These are phyloP conservation scores for Aspergillus phoenicis DNA, from an alignment of 2,329 filamentous ascomycete species.

Conservation along the genomic window DNA sequence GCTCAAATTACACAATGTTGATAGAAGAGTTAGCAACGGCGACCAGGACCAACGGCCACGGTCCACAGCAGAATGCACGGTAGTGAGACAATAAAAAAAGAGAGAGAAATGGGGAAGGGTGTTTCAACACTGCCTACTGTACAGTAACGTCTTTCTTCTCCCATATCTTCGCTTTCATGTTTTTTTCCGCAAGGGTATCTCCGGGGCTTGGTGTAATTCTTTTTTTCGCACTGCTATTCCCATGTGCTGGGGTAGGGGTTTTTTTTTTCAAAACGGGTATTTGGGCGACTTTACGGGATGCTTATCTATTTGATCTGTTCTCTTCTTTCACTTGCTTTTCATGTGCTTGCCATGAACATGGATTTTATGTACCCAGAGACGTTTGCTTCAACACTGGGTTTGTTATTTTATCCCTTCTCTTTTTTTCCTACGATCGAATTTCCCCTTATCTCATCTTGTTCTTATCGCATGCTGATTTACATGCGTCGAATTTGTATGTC, in stretches of 20 bases:
- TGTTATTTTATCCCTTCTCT: slow-evolving; percentile 15
- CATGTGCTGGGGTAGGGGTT: not conserved
- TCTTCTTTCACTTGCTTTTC: slow-evolving; percentile 1
- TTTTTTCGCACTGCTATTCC: not conserved
- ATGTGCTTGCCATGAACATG: slow-evolving; percentile 1
- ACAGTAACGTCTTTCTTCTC: slow-evolving; percentile 16
- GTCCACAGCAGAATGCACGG: slow-evolving; percentile 23
- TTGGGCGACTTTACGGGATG: slow-evolving; percentile 1
- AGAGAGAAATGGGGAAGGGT: not conserved
- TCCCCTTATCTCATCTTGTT: not conserved
- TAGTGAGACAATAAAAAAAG: not conserved
- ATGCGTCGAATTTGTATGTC: slow-evolving; percentile 4
- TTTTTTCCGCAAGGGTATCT: not conserved
- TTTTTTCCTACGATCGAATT: not conserved
- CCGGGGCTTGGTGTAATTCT: slow-evolving; percentile 12
- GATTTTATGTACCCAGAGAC: slow-evolving; percentile 4
- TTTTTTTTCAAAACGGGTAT: not conserved
- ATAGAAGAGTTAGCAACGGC: slow-evolving; percentile 45
- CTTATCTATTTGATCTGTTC: not conserved
- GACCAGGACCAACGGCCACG: slow-evolving; percentile 36
- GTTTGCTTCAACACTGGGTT: slow-evolving; percentile 9
- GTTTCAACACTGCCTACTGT: slow-evolving; percentile 18
- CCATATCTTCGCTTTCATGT: not conserved
- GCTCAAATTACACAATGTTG: slow-evolving; percentile 57
- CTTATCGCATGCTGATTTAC: not conserved